Evolutionary conservation across 2,329 filamentous ascomycete genomes (phyloP), one percentile per base, ranked within the genome.

Genomic region (Claviceps capensis): DNA sequence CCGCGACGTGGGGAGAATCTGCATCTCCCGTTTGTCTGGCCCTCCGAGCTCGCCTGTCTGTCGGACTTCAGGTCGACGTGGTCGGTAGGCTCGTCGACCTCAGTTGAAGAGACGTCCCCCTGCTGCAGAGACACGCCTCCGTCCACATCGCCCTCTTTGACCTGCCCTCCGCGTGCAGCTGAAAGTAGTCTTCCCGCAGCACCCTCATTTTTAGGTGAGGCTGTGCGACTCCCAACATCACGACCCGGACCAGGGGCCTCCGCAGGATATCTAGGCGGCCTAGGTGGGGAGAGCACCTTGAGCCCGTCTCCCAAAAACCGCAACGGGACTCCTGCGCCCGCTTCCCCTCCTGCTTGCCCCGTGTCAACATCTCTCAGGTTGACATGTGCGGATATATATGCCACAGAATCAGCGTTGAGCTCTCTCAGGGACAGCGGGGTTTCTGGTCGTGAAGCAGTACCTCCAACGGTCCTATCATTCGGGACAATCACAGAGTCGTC

Each of bases 401-500:
- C 47, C 16, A 48, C 50, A 5, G 44, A 48, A 19, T 52, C 48
- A 11, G 45, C 30, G 26, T 52, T 45, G 30, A 42, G 19, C 9
- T 51, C 40, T 4, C 36, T 51, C 19, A 48, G 22, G 16, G 44
- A 52, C 17, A 26, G 45, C 13, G 53, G 44, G 14, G 44, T 48
- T 16, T 48, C 48, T 17, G 47, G 36, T 47, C 50, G 47, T 13
- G 40, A 26, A 5, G n/a, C 37, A 13, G 34, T 30, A n/a, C 17
- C 1, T 11, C 30, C 40, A n/a, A 26, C 23, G 16, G 9, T 41
- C 11, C 46, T 22, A 16, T 50, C 42, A 36, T 59, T 56, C 19
- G 53, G 48, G 6, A 19, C 8, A 16, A 52, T 1, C 9, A 34
- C 50, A 14, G 55, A 49, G 34, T 62, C 60, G 6, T 61, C 59